Evolutionary conservation across 1,284 basidiomycete species (phyloP), one percentile per base, ranked within the genome.

Genomic region (Malassezia nana): DNA sequence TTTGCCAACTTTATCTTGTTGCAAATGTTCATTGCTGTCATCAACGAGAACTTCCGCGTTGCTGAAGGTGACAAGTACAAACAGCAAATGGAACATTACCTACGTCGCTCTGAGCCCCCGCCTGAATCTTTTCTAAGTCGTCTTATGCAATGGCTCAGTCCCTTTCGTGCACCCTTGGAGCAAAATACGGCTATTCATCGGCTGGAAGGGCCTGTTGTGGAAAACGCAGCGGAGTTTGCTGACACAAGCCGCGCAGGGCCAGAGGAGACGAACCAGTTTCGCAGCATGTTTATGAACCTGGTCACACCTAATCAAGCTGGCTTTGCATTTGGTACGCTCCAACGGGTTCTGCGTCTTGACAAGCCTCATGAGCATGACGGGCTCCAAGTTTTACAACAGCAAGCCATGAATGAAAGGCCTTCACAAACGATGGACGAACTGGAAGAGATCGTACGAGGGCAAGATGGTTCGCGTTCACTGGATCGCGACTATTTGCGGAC

Each of bases 21-120:
- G 52, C 90, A 95, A 68, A 88, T 96, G 84, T 95, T 96, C 78
- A 90, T 98, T 68, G 92, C 91, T 30, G 91, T 96, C 49, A 91
- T 98, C 79, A 90, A 94, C 74, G 91, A 95, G 78, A 95, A 94
- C 75, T 96, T 96, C 65, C 81, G 85, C 39, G 82, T 95, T 4
- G 89, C 89, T 0, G 92, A 96, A 69, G 88, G 92, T 72, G 81
- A 84, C 42, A 95, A 94, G 77, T 83, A 84, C 52, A 81, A 82
- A 42, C 81, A 85, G 62, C 92, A 96, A 74, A 82, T 86, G 7
- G 83, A 79, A 45, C 75, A 76, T 51, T 74, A 82, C 62, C 74
- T 79, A 24, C 75, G 75, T 32, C 75, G 75, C 32, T 64, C 77
- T 5, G 77, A 78, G 50, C 62, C 63, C 3, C 60, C 52, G 12